Conservation (phyloP, 345 rosid genomes). For the Salix udensis region DNA sequence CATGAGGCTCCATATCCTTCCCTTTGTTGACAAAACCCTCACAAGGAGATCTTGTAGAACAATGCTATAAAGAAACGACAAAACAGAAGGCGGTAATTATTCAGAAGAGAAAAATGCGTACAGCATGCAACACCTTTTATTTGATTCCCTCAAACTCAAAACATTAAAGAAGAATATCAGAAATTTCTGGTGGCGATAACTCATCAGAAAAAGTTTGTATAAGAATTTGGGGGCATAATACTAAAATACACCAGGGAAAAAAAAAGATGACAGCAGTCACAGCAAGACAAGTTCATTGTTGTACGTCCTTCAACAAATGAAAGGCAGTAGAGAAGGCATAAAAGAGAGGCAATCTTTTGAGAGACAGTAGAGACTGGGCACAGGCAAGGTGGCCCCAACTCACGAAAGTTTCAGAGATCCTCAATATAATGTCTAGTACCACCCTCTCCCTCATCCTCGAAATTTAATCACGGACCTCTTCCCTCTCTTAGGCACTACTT, state of each 20-base stretch:
- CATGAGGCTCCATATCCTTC: constrained; percentile 56
- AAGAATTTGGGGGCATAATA: too few relatives aligned
- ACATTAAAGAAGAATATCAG: background rate
- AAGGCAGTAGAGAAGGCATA: background rate
- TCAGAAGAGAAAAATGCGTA: background rate
- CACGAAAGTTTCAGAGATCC: background rate
- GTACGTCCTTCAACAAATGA: background rate
- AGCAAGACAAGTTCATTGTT: background rate
- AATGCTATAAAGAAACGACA: constrained; percentile 42
- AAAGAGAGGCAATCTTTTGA: background rate
- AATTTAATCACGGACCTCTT: too few relatives aligned
- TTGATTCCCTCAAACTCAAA: background rate
- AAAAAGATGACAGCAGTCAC: background rate
- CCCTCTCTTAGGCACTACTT: too few relatives aligned
- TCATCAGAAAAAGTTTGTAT: too few relatives aligned
- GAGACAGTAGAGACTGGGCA: background rate
- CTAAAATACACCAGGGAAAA: too few relatives aligned
- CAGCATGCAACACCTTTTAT: background rate
- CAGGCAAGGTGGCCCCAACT: background rate
- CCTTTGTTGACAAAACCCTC: constrained; percentile 59
- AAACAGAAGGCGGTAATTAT: constrained; percentile 16
- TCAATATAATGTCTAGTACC: too few relatives aligned
- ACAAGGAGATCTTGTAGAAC: constrained; percentile 68
- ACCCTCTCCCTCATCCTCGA: background rate
- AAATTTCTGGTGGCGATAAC: background rate